phyloP scores from a whole-genome alignment of 352 stramenopile species.

The Globisporangium acanthophoron region DNA sequence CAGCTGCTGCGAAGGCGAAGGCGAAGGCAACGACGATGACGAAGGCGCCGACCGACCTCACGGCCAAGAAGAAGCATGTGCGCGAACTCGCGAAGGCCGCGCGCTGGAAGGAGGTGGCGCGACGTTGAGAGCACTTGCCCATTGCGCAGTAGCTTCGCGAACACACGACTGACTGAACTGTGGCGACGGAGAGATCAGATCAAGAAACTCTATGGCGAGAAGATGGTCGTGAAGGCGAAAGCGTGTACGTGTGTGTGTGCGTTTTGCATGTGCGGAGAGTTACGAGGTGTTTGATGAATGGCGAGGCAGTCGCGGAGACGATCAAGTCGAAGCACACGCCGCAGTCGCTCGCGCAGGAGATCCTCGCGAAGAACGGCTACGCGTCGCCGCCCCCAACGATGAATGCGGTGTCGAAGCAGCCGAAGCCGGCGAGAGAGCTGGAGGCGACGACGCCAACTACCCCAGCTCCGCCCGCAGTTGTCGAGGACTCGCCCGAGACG shows the following conservation, averaged over 20 bases:
- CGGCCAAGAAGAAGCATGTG: conserved; percentile 73
- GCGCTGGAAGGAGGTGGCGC: conserved; percentile 44
- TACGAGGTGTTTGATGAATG: not conserved
- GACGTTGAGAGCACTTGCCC: not conserved
- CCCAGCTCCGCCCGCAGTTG: conserved; percentile 6
- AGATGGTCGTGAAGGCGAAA: conserved; percentile 65
- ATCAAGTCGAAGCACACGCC: conserved; percentile 44
- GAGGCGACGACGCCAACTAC: not conserved
- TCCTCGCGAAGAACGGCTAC: conserved; percentile 65
- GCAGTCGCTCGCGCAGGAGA: conserved; percentile 52
- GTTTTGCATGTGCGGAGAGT: not conserved
- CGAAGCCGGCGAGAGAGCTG: not conserved
- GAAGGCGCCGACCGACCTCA: conserved; percentile 21
- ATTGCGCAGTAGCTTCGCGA: not conserved
- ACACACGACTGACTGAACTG: not conserved
- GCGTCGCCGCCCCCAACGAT: conserved; percentile 1
- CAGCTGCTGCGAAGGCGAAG: conserved; percentile 9
- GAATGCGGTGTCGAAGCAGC: not conserved
- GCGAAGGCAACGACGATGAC: conserved; percentile 14
- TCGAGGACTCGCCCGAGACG: conserved; percentile 23
- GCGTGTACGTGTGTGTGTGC: conserved; percentile 29
- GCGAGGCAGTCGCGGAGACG: conserved; percentile 42
- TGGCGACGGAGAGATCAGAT: conserved; percentile 29
- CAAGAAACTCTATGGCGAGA: conserved; percentile 52
- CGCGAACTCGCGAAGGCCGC: conserved; percentile 49